Conservation (phyloP, 345 rosid genomes). For the Populus alba region DNA sequence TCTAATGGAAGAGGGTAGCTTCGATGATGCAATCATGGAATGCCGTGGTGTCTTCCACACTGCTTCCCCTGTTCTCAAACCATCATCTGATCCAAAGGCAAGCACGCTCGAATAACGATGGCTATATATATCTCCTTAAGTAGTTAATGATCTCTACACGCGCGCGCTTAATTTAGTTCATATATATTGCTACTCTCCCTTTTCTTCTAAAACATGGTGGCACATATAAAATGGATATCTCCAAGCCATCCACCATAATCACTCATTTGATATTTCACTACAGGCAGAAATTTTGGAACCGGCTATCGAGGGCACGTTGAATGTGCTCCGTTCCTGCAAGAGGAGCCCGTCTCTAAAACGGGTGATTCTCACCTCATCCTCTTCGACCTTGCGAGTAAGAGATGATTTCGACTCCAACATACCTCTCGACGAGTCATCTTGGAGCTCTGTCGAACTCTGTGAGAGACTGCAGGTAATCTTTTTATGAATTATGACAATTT, state of each 20-base stretch:
- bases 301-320: constrained; percentile 75
- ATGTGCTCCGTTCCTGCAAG: constrained; percentile 76
- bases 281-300: constrained; percentile 82
- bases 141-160: background rate
- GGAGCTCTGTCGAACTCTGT: constrained; percentile 81
- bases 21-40: constrained; percentile 66
- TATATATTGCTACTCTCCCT: background rate
- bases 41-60: constrained; percentile 93
- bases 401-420: constrained; percentile 57
- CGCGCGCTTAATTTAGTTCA: background rate
- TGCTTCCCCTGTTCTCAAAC: constrained; percentile 80
- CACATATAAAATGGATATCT: too few species aligned
- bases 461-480: constrained; percentile 55
- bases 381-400: constrained; percentile 69
- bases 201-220: background rate
- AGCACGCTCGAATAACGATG: too few species aligned
- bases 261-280: too few species aligned
- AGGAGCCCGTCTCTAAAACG: constrained; percentile 62
- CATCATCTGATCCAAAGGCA: constrained; percentile 83
- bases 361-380: constrained; percentile 84
- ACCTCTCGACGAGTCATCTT: constrained; percentile 79
- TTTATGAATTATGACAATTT: too few species aligned
- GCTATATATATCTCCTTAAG: background rate
- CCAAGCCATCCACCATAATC: too few species aligned
- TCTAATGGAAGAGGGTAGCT: constrained; percentile 73